Evolutionary conservation across 768 basidiomycete species (phyloP), one percentile per base, ranked within the genome.

Genomic region (Tricholoma sp.): DNA sequence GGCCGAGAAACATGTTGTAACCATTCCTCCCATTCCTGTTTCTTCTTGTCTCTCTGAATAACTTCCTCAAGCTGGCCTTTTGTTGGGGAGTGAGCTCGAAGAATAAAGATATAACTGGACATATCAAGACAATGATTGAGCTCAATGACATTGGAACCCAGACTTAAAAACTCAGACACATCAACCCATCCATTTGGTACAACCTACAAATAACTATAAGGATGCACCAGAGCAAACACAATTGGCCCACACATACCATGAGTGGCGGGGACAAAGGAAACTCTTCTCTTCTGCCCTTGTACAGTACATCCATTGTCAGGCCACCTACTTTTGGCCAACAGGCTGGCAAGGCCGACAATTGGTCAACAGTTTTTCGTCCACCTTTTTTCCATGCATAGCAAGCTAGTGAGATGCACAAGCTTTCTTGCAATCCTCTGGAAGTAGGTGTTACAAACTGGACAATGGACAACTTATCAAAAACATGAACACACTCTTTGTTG

Each of bases 41-140:
- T 67, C 55, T 71, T 73, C 46, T 68, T 61, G 4, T 67, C 61
- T 45, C 65, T 63, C 29, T 66, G 61, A 41, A 63, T 61, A n/a
- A 75, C 59, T 57, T 72, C 65, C 22, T 68, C 63, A 2, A 82
- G 61, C 62, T 85, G 84, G 2, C 63, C 66, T 7, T 47, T 61
- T 6, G 80, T 83, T 4, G 84, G 84, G 35, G 64, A 71, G 64
- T 85, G 83, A 1, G 71, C 74, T 50, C 76, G 76, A 5, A 85
- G 67, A 27, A 80, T 69, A 50, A 83, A 71, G 22, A 74, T 67
- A 56, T 79, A 77, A 31, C 71, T 67, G 6, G 77, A 76, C 67
- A 81, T 66, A 61, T 79, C 78, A 18, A 65, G 67, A 29, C 62
- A 65, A 53, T 82, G 82, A 31, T 58, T 62, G 31, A 85, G 69